Evolutionary conservation across 805 yeast genomes (phyloP).

Genomic region (Candida yuanshanica): DNA sequence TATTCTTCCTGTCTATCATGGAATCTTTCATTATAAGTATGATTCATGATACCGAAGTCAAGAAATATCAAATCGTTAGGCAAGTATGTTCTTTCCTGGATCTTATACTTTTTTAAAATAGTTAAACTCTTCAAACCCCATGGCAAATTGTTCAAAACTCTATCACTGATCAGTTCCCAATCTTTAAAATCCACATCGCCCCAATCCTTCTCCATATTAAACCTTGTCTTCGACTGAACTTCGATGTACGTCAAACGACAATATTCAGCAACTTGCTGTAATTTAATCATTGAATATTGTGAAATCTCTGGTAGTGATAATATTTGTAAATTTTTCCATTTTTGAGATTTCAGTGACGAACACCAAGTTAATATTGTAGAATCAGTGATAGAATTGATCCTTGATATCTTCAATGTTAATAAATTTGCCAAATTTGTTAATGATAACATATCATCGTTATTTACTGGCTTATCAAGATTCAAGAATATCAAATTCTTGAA

Average conservation of each 20-base stretch:
- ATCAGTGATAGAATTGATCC: constrained; percentile 12
- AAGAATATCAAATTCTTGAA: constrained; percentile 15
- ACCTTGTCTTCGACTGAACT: constrained; percentile 5
- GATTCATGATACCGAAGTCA: constrained; percentile 18
- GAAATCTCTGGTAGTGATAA: constrained; percentile 16
- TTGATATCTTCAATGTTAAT: constrained; percentile 13
- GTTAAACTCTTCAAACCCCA: constrained; percentile 19
- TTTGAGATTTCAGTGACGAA: constrained; percentile 14
- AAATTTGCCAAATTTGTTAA: constrained; percentile 17
- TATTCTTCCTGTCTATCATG: constrained; percentile 5
- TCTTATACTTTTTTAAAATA: constrained; percentile 7
- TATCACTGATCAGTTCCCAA: constrained; percentile 13
- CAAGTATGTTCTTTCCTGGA: constrained; percentile 3
- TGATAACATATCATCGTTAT: constrained; percentile 12
- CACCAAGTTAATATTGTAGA: constrained; percentile 19
- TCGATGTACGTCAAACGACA: constrained; percentile 18
- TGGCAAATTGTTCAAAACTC: constrained; percentile 6
- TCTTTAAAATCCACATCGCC: constrained; percentile 9
- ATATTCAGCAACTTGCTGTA: constrained; percentile 12
- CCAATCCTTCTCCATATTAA: constrained; percentile 16
- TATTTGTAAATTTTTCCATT: constrained; percentile 21
- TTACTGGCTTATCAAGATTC: constrained; percentile 14
- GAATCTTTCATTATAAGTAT: constrained; percentile 3
- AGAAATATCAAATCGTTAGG: constrained; percentile 6
- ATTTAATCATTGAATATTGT: constrained; percentile 12